A percentile compares a stretch with the other conserved stretches of the same genome.
Conservation (phyloP, 768 basidiomycete species). For the Auriscalpium microsporum region DNA sequence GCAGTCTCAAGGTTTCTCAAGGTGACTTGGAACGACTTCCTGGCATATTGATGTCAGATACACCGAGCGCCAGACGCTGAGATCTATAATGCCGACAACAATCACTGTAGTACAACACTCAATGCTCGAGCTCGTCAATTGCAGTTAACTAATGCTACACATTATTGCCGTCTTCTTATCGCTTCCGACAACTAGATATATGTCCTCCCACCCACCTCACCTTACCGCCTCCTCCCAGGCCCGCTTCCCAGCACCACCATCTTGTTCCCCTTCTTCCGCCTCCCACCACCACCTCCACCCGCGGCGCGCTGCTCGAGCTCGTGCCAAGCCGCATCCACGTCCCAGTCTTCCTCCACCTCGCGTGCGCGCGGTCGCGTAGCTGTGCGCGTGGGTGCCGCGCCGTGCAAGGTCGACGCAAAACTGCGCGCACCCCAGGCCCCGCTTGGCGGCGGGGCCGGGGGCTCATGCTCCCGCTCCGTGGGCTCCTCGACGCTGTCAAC, state of each 20-base stretch:
- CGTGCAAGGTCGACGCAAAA: conserved; percentile 73
- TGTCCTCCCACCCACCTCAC: not conserved
- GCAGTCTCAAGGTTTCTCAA: too few species aligned
- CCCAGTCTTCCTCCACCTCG: conserved; percentile 56
- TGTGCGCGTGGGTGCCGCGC: conserved; percentile 23
- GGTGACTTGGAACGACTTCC: not conserved
- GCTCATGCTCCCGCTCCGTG: not conserved
- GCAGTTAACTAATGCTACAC: too few species aligned
- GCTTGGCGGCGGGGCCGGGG: not conserved
- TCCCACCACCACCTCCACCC: conserved; percentile 32
- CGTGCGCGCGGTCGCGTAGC: conserved; percentile 21
- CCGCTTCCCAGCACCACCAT: conserved; percentile 69
- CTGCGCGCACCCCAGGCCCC: conserved; percentile 77
- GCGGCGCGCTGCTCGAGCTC: conserved; percentile 58
- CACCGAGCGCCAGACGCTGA: too few species aligned
- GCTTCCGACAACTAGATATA: too few species aligned
- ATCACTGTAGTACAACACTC: too few species aligned
- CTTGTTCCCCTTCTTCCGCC: conserved; percentile 54
- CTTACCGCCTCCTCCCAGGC: conserved; percentile 40
- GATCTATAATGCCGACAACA: too few species aligned
- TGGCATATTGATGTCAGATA: not conserved
- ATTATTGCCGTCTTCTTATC: too few species aligned
- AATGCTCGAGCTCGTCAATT: too few species aligned
- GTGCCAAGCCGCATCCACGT: conserved; percentile 72
- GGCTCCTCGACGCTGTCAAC: not conserved